Evolutionary conservation across 257 asterid genomes (phyloP), one percentile per base, ranked within the genome.

Genomic region (Primulina huaijiensis): DNA sequence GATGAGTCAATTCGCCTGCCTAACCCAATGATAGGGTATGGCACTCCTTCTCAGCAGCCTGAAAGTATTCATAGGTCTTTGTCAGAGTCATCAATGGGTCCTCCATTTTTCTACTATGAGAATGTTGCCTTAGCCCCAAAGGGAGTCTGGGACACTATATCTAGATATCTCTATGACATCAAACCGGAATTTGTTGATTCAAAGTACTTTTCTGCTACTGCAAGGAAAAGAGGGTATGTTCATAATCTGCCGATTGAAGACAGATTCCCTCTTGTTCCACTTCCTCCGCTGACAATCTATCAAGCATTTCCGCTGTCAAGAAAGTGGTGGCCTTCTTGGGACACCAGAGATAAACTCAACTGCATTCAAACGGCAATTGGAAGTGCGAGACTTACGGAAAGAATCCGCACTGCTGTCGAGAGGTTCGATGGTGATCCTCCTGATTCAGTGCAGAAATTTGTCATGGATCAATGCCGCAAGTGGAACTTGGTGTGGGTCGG

Each of bases 401-500:
- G 83, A 52, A 84, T 88, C 29, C 80, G 88, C 14, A 66, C 20
- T 7, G 81, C 77, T 8, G 64, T 88, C 3, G 95, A 88, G 82
- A 52, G 71, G 40, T 82, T 34, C 20, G 84, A 74, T 2, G 85
- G 72, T 25, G 96, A 77, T 37, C 97, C 97, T 2, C 94, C 97
- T 5, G 72, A 60, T 11, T 0, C 33, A 4, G 87, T 87, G 34
- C 82, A 86, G 37, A 86, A 76, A 59, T 64, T 33, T 62, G 76
- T 93, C 6, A 78, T 93, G 1, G 77, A 86, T 0, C 88, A 93
- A 67, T 90, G 96, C 67, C 75, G 94, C 4, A 93, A 93, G 21
- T 93, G 99, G 99, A 93, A 93, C 52, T 38, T 93, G 66, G 83
- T 93, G 9, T 93, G 99, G 99, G 96, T 89, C 0, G 99, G 99